Percentiles rank a stretch among this genome's conserved stretches.
Evolutionary conservation across 257 asterid species (phyloP).

Genomic region (Leonotis leonurus): DNA sequence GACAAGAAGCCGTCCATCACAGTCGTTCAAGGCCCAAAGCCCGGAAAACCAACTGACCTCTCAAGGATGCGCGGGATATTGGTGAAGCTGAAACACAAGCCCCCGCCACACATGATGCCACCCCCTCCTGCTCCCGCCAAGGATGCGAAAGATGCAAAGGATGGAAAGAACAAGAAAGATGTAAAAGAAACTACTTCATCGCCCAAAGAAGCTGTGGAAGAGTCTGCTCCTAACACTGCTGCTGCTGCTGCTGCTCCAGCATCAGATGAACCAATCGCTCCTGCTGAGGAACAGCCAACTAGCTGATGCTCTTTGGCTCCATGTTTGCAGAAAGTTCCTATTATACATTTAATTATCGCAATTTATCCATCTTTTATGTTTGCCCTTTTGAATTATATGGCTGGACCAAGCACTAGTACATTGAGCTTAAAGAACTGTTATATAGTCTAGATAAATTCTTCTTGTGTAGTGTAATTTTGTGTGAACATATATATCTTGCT

Average conservation of each 20-base stretch:
- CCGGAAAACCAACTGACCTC: slow-evolving; percentile 91
- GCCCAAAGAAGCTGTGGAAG: slow-evolving; percentile 30
- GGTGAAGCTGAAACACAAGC: slow-evolving; percentile 83
- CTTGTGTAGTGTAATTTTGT: slow-evolving; percentile 25
- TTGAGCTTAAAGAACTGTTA: too few relatives aligned
- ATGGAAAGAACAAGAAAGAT: slow-evolving; percentile 30
- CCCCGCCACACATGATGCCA: slow-evolving; percentile 88
- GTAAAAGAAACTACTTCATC: slow-evolving; percentile 30
- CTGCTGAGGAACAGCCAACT: slow-evolving; percentile 34
- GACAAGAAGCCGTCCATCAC: slow-evolving; percentile 76
- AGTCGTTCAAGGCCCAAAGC: slow-evolving; percentile 89
- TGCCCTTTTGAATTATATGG: background rate
- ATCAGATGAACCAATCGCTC: slow-evolving; percentile 35
- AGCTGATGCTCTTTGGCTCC: slow-evolving; percentile 9
- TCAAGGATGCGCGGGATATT: slow-evolving; percentile 85
- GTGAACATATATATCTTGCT: slow-evolving; percentile 18
- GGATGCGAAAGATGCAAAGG: slow-evolving; percentile 52
- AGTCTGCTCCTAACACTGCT: slow-evolving; percentile 26
- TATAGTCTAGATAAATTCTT: slow-evolving; percentile 9
- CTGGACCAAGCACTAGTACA: too few relatives aligned
- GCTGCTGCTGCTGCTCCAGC: slow-evolving; percentile 22
- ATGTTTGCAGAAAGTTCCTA: background rate
- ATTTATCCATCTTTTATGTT: background rate
- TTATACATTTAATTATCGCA: background rate
- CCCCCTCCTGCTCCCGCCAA: slow-evolving; percentile 71